Evolutionary conservation across 1,284 basidiomycete species (phyloP), one percentile per base, ranked within the genome.

Genomic region (Cutaneotrichosporon dermatis): DNA sequence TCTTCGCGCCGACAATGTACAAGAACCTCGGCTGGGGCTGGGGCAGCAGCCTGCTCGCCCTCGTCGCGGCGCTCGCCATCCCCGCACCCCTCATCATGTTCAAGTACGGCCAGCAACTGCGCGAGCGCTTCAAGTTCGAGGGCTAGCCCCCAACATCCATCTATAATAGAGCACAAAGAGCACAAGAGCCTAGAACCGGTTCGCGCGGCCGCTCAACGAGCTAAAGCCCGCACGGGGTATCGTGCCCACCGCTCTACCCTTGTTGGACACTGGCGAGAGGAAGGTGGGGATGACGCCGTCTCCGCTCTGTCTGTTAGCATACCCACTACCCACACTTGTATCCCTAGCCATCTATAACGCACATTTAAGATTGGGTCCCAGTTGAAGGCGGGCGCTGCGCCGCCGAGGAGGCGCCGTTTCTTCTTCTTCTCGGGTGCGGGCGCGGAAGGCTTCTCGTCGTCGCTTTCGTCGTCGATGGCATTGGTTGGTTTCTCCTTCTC

Each of bases 21-120:
- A 59, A 65, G n/a, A 69, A 60, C n/a, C 66, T 81, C 6, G 79
- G 77, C 2, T 82, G 79, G 71, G 80, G 79, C 1, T 78, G 75
- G 72, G 79, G 79, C 2, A 71, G 69, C 0, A 78, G 76, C 0
- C 46, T 81, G 3, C 63, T 82, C 3, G 80, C 79, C 0, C 65
- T 67, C 6, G 61, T 81, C 1, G 74, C 75, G 0, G 34, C 79
- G 10, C 36, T 76, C 2, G 81, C 76, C 0, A 55, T 81, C 7
- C 80, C 80, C 0, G 76, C 76, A 0, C 80, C 80, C 1, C 34
- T 76, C 11, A 61, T 77, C 33, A 74, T 81, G 69, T 80, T 78
- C 60, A 64, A 70, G 41, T 77, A 74, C 54, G 80, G 80, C 0
- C 69, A 70, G 57, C 51, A 60, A 0, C 61, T 81, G 48, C 61